Evolutionary conservation across 1,284 basidiomycete genomes (phyloP).

Genomic region (Puccinia hordei): DNA sequence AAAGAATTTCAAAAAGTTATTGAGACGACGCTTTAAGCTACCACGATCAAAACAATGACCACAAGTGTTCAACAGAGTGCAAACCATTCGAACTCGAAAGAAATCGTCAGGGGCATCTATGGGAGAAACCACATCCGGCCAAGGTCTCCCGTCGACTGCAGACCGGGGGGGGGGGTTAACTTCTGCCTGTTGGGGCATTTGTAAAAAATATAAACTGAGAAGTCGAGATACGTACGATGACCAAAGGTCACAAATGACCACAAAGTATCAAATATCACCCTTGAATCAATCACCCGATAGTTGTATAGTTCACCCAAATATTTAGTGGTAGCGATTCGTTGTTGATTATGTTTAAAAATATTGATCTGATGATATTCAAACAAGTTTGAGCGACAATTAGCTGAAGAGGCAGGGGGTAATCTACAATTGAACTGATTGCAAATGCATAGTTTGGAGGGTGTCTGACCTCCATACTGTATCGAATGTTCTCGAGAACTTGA

Average conservation of each 20-base stretch:
- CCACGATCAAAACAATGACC: slow-evolving; percentile 98
- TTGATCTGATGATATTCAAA: slow-evolving; percentile 64
- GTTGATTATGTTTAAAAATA: slow-evolving; percentile 90
- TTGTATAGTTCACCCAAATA: slow-evolving; percentile 97
- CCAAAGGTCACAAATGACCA: slow-evolving; percentile 97
- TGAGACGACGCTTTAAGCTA: slow-evolving; percentile 83
- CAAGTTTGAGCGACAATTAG: background rate
- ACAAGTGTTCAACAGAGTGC: slow-evolving; percentile 88
- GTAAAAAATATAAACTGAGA: background rate
- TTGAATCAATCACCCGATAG: slow-evolving; percentile 85
- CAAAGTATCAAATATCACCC: slow-evolving; percentile 86
- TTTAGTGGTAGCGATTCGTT: slow-evolving; percentile 83
- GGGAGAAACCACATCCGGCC: slow-evolving; percentile 74
- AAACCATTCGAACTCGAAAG: slow-evolving; percentile 88
- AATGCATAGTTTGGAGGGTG: background rate
- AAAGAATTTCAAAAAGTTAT: slow-evolving; percentile 88
- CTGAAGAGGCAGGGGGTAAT: slow-evolving; percentile 1
- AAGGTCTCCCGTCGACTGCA: slow-evolving; percentile 76
- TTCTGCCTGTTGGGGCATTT: background rate
- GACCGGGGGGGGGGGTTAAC: background rate
- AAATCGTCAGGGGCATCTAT: slow-evolving; percentile 94
- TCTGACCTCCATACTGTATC: slow-evolving; percentile 74
- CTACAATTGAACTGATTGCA: background rate
- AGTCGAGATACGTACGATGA: slow-evolving; percentile 62
- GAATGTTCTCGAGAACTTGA: slow-evolving; percentile 87